Conservation (phyloP, 2,329 filamentous ascomycete genomes). For the Pseudocercospora cruenta region DNA sequence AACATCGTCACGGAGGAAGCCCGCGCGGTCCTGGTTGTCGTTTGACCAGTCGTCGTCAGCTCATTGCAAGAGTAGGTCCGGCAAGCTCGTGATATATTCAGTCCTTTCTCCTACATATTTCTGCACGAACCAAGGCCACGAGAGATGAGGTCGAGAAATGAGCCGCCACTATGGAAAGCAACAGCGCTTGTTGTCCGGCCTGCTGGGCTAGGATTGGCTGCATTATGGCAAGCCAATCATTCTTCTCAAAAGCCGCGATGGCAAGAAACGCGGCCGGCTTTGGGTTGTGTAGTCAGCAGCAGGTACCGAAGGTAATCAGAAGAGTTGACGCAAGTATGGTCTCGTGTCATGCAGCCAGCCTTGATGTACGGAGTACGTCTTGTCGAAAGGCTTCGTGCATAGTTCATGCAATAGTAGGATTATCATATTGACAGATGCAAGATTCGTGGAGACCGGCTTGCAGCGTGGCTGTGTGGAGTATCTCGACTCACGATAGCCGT, state of each 20-base stretch:
- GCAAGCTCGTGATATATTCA: background rate
- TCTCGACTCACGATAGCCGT: slow-evolving; percentile 10
- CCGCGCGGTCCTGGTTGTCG: slow-evolving; percentile 11
- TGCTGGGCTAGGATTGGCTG: slow-evolving; percentile 20
- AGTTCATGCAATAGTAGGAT: slow-evolving; percentile 21
- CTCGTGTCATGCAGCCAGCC: slow-evolving; percentile 19
- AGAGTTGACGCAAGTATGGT: background rate
- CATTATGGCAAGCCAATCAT: slow-evolving; percentile 11
- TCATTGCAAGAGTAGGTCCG: background rate
- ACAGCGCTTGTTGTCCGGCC: slow-evolving; percentile 10
- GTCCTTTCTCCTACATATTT: slow-evolving; percentile 12
- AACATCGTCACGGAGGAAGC: slow-evolving; percentile 6
- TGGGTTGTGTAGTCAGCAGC: slow-evolving; percentile 4
- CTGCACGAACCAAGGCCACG: slow-evolving; percentile 11
- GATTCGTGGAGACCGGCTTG: slow-evolving; percentile 4
- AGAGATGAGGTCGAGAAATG: slow-evolving; percentile 17
- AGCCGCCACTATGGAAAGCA: slow-evolving; percentile 6
- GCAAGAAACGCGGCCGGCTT: background rate
- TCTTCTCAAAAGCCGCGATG: background rate
- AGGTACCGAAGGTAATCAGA: background rate
- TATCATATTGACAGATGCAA: slow-evolving; percentile 19
- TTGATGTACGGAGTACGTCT: background rate
- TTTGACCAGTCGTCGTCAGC: slow-evolving; percentile 11
- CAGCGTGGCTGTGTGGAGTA: slow-evolving; percentile 9
- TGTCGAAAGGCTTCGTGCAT: slow-evolving; percentile 4